Percentiles rank a stretch among this genome's conserved stretches.
Evolutionary conservation across 257 asterid genomes (phyloP).

Genomic region (Knoxia roxburghii): DNA sequence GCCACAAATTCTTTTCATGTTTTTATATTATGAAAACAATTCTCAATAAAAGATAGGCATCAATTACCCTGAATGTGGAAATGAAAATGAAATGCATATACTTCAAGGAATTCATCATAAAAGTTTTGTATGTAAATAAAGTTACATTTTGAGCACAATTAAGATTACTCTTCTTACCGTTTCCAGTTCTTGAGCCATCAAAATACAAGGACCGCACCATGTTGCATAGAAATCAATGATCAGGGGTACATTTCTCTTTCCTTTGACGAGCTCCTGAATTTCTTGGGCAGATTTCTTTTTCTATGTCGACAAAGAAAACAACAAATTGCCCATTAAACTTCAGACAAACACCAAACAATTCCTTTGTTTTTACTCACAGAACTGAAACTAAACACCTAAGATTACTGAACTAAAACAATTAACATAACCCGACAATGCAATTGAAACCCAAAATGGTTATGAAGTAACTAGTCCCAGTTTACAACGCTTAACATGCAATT

Average conservation of each 20-base stretch:
- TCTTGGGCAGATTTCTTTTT: conserved; percentile 79
- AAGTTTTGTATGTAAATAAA: background rate
- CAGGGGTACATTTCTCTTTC: conserved; percentile 74
- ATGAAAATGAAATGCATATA: background rate
- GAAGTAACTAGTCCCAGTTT: background rate
- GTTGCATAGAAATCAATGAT: conserved; percentile 90
- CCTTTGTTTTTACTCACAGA: background rate
- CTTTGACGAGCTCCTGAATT: conserved; percentile 72
- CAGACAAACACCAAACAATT: background rate
- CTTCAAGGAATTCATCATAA: background rate
- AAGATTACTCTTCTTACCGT: conserved; percentile 45
- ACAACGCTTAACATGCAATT: background rate
- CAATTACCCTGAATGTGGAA: background rate
- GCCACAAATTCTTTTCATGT: too few species aligned
- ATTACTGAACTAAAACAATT: background rate
- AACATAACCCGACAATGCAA: background rate
- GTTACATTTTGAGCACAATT: background rate
- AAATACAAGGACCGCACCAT: conserved; percentile 98
- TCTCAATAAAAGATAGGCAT: background rate
- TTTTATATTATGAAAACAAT: background rate
- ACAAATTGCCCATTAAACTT: conserved; percentile 6
- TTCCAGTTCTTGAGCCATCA: conserved; percentile 99
- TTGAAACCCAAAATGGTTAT: background rate
- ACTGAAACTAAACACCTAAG: background rate
- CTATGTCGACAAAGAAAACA: conserved; percentile 24